Evolutionary conservation across 495 filamentous ascomycete species (phyloP).

Genomic region (Tricharina praecox): DNA sequence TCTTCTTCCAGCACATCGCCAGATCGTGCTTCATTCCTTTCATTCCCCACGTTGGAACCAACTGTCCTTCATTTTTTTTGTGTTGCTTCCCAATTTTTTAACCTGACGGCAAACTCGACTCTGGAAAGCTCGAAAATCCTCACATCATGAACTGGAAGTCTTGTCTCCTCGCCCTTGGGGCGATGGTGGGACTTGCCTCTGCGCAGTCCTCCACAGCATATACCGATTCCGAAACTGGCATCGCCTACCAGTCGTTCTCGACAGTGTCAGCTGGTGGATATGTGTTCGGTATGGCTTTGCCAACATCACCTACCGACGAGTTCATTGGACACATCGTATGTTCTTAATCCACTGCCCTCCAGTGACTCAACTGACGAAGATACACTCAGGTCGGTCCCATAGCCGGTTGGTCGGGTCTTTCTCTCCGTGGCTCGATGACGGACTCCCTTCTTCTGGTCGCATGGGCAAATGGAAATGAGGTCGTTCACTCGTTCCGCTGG

Average conservation of each 20-base stretch:
- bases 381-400: constrained; percentile 23
- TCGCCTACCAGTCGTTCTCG: constrained; percentile 28
- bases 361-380: constrained; percentile 16
- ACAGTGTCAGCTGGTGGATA: constrained; percentile 25
- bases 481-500: constrained; percentile 27
- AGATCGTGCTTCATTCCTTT: not conserved
- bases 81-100: not conserved
- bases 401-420: constrained; percentile 21
- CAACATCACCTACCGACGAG: constrained; percentile 24
- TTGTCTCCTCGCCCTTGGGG: constrained; percentile 1
- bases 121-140: not conserved
- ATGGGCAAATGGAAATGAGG: constrained; percentile 28
- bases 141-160: not conserved
- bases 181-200: constrained; percentile 9
- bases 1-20: not conserved
- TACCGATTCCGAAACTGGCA: constrained; percentile 29
- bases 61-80: not conserved
- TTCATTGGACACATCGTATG: constrained; percentile 30
- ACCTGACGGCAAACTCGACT: too few species aligned
- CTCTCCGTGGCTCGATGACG: constrained; percentile 28
- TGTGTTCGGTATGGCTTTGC: constrained; percentile 29
- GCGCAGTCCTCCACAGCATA: constrained; percentile 20
- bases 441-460: constrained; percentile 28
- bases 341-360: constrained; percentile 8
- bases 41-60: not conserved